phyloP scores from a whole-genome alignment of 257 asterid species.

The Solanum paucissectum region DNA sequence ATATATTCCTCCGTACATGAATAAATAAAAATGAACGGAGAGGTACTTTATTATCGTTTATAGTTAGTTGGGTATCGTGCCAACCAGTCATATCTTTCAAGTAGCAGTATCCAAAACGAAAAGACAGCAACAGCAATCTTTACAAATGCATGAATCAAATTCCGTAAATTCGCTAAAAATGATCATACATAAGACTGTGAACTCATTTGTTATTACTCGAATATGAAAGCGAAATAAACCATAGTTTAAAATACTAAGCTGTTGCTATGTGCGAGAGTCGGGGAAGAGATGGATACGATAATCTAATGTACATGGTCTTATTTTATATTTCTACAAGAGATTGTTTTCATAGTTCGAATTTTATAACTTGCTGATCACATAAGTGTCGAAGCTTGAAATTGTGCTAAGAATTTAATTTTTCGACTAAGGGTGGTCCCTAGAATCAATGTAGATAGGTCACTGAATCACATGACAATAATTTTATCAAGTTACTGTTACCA shows the following conservation, averaged over 20 bases:
- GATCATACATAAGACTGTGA: neutral
- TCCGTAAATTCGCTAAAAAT: neutral
- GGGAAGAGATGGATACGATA: fast-evolving
- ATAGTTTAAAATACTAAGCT: fast-evolving
- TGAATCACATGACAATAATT: neutral
- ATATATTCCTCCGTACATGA: fast-evolving
- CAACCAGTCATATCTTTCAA: neutral
- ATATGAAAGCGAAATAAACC: neutral
- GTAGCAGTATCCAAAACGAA: neutral
- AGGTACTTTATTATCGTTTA: fast-evolving
- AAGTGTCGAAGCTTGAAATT: too few species aligned
- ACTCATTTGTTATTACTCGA: neutral
- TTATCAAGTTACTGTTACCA: neutral
- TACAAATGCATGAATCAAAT: neutral
- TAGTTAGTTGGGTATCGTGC: neutral
- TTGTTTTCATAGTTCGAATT: fast-evolving
- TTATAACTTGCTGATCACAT: neutral
- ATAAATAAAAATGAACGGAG: neutral
- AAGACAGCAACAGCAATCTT: neutral
- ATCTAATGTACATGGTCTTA: neutral
- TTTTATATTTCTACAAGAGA: fast-evolving
- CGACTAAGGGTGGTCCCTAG: too few species aligned
- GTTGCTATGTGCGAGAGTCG: fast-evolving
- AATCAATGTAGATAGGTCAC: too few species aligned
- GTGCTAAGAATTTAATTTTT: too few species aligned